Conservation (phyloP, 805 yeast species). For the Saturnispora ahearnii region DNA sequence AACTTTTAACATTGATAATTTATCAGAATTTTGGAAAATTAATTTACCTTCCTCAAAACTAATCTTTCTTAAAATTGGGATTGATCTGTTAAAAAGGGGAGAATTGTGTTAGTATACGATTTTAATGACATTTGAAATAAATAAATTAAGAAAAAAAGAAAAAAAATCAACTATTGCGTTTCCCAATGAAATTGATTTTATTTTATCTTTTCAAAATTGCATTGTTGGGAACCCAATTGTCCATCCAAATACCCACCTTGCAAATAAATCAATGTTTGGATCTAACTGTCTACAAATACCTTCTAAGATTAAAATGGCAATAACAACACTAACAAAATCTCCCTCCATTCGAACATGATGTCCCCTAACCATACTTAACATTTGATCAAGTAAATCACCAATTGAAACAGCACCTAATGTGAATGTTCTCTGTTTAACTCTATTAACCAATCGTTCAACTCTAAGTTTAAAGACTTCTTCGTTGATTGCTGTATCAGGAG, state of each 20-base stretch:
- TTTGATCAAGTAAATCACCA: constrained; percentile 82
- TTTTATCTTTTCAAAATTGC: constrained; percentile 10
- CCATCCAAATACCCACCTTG: constrained; percentile 73
- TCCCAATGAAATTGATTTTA: not conserved
- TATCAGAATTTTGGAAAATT: constrained; percentile 45
- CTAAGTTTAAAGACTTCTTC: constrained; percentile 79
- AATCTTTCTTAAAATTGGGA: constrained; percentile 77
- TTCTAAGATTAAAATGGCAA: constrained; percentile 82
- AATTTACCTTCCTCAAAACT: constrained; percentile 63
- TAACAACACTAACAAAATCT: constrained; percentile 91
- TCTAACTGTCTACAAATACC: constrained; percentile 94
- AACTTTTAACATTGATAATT: constrained; percentile 76
- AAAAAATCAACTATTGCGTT: not conserved
- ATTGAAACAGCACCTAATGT: constrained; percentile 86
- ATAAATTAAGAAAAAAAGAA: not conserved
- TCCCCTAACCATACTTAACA: constrained; percentile 79
- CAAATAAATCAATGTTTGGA: constrained; percentile 88
- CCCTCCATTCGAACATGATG: constrained; percentile 98
- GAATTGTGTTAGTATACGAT: constrained; percentile 8
- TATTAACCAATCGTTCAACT: constrained; percentile 73
- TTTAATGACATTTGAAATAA: not conserved
- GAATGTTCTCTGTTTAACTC: constrained; percentile 80
- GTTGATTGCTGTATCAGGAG: constrained; percentile 87
- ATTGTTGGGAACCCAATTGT: constrained; percentile 30
- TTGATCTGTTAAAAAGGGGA: constrained; percentile 39